Evolutionary conservation across 495 filamentous ascomycete genomes (phyloP).

Genomic region (Podospora fimiseda): DNA sequence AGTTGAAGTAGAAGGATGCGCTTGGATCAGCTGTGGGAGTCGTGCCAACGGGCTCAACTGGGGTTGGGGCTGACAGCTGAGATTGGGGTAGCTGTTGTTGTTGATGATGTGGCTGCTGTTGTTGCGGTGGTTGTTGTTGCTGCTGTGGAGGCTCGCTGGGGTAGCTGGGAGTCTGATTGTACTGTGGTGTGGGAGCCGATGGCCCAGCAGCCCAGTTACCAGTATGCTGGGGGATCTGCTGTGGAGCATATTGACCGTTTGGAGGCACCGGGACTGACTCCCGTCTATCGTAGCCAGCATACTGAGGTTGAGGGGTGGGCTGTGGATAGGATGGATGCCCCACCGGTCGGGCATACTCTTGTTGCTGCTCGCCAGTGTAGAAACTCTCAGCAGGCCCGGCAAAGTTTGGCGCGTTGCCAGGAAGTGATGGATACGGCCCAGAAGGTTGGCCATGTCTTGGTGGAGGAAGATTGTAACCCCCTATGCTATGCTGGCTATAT

Average conservation of each 20-base stretch:
- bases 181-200: slow-evolving; percentile 26
- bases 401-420: slow-evolving; percentile 41
- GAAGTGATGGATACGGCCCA: slow-evolving; percentile 61
- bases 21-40: slow-evolving; percentile 39
- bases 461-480: slow-evolving; percentile 44
- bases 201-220: slow-evolving; percentile 38
- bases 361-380: slow-evolving; percentile 61
- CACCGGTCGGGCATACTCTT: slow-evolving; percentile 46
- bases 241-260: slow-evolving; percentile 42
- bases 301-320: slow-evolving; percentile 31
- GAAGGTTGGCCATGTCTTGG: slow-evolving; percentile 45
- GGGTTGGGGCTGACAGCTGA: slow-evolving; percentile 15
- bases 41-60: slow-evolving; percentile 15
- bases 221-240: slow-evolving; percentile 39
- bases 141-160: slow-evolving; percentile 29
- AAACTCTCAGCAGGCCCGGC: slow-evolving; percentile 65
- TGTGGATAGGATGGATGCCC: slow-evolving; percentile 33
- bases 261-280: slow-evolving; percentile 29
- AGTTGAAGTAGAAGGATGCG: slow-evolving; percentile 46
- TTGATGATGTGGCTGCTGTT: slow-evolving; percentile 25
- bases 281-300: slow-evolving; percentile 33
- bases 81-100: slow-evolving; percentile 30
- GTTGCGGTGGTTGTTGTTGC: slow-evolving; percentile 20
- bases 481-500: slow-evolving; percentile 72
- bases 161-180: slow-evolving; percentile 32